Base-by-base conservation (phyloP, 768 basidiomycete species). In the Podaxis mareebaensis region DNA sequence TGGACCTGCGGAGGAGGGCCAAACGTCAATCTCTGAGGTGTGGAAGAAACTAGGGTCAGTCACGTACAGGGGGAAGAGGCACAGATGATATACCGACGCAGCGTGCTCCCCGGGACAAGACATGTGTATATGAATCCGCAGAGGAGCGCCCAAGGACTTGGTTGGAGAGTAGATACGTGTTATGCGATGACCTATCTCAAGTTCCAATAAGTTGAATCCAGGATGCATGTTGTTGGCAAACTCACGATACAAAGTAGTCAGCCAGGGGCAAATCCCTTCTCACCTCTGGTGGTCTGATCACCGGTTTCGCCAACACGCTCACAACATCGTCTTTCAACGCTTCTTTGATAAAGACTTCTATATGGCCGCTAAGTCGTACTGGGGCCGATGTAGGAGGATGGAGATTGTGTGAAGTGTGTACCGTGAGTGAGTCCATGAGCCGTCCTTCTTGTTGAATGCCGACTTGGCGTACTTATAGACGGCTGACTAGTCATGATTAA, bases 151-250 rank as follows among this genome's bases (percentile, higher is more conserved):
- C 87, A 15, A 85, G 71, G 26, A 89, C 70, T 67, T 88, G 87
- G 46, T 83, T 77, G 1, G 83, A 78, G 2, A 87, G 73, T 0
- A 89, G 79, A 66, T 89, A 89, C 1, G 88, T 88, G 68, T 89
- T 89, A 66, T 89, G 87, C 0, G 86, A 87, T 0, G 86, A 85
- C 4, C 86, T 85, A 70, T 38, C 54, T 46, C 49, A 11, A 12
- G 49, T 22, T 12, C 17, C 3, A 17, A n/a, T 20, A 46, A 44
- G 13, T 46, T 22, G 20, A n/a, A 33, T 28, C 24, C 33, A 28
- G 15, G 33, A 58, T 38, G 67, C 54, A 58, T n/a, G 36, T 10
- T 39, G 49, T 70, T 7, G 15, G 42, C n/a, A 38, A n/a, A 71
- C 79, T 61, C 65, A 80, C 79, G 86, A 87, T 58, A 88, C 77